Evolutionary conservation across 768 basidiomycete species (phyloP).

Genomic region (Psilocybe cyanescens): DNA sequence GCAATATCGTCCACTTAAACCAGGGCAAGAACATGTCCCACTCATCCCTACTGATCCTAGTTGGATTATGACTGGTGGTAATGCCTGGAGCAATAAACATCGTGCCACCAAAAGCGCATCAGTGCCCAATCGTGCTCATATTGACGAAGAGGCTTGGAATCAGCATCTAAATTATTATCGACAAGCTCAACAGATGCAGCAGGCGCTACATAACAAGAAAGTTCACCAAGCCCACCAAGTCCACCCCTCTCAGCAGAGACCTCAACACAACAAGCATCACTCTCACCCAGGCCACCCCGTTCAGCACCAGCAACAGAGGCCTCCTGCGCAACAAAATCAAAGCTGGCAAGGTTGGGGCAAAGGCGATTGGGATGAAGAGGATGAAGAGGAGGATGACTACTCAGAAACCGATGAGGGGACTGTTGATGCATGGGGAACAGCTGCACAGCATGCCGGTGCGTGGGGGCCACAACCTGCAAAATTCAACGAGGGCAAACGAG

Average conservation of each 20-base stretch:
- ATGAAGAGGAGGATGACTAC: conserved; percentile 20
- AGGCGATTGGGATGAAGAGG: conserved; percentile 22
- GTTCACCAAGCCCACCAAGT: conserved; percentile 6
- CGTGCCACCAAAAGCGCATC: conserved; percentile 19
- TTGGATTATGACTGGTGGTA: conserved; percentile 31
- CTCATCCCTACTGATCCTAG: conserved; percentile 25
- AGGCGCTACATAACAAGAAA: conserved; percentile 1
- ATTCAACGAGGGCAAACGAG: neutral
- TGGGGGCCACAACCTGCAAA: conserved; percentile 11
- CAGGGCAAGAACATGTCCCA: conserved; percentile 15
- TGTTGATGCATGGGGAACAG: conserved; percentile 9
- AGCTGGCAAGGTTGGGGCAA: conserved; percentile 38
- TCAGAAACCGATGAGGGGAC: conserved; percentile 12
- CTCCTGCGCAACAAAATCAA: conserved; percentile 22
- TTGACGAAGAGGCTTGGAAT: conserved; percentile 21
- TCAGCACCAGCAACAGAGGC: conserved; percentile 18
- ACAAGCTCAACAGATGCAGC: conserved; percentile 9
- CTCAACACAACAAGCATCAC: conserved; percentile 25
- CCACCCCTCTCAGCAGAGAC: conserved; percentile 11
- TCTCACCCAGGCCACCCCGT: conserved; percentile 21
- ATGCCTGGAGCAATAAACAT: conserved; percentile 29
- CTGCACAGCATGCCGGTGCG: conserved; percentile 2
- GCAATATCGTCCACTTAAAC: conserved; percentile 22
- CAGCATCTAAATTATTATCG: conserved; percentile 16
- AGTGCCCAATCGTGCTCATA: conserved; percentile 21